Evolutionary conservation across 441 rosid genomes (phyloP).

Genomic region (Erysimum cheiri): DNA sequence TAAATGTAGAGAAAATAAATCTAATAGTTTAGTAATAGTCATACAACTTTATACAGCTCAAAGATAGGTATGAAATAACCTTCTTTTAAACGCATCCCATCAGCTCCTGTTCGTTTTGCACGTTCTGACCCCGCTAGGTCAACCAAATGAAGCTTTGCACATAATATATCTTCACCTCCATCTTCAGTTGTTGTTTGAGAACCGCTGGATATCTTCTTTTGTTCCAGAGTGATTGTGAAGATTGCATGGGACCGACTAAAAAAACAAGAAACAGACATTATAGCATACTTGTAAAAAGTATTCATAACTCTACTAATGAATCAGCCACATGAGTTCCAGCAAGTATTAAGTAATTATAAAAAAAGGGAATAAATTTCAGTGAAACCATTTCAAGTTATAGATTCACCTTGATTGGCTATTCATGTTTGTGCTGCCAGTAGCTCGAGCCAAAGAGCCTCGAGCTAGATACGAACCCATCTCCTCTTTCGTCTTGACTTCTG

Average conservation of each 20-base stretch:
- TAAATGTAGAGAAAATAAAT: constrained; percentile 16
- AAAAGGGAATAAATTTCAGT: constrained; percentile 1
- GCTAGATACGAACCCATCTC: constrained; percentile 85
- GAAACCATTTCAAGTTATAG: constrained; percentile 6
- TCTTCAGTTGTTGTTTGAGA: constrained; percentile 54
- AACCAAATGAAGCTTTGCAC: constrained; percentile 94
- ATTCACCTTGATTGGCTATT: constrained; percentile 93
- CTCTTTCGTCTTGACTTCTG: constrained; percentile 88
- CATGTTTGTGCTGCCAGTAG: constrained; percentile 98
- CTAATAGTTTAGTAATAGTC: constrained; percentile 16
- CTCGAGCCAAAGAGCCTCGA: constrained; percentile 83
- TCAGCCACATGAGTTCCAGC: constrained; percentile 11
- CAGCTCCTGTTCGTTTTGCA: constrained; percentile 95
- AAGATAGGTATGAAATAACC: constrained; percentile 50
- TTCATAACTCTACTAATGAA: neutral
- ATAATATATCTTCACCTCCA: constrained; percentile 73
- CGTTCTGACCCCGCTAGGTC: constrained; percentile 98
- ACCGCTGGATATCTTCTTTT: constrained; percentile 65
- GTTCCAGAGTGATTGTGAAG: constrained; percentile 91
- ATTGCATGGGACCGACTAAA: constrained; percentile 98
- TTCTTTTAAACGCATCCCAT: constrained; percentile 97
- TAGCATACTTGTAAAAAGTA: constrained; percentile 6
- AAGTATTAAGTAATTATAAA: neutral
- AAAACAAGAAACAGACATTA: constrained; percentile 14
- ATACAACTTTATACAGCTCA: neutral